Percentiles rank a stretch among this genome's conserved stretches.
Conservation (phyloP, 2,329 filamentous ascomycete species). For the Venturiaceae sp. region DNA sequence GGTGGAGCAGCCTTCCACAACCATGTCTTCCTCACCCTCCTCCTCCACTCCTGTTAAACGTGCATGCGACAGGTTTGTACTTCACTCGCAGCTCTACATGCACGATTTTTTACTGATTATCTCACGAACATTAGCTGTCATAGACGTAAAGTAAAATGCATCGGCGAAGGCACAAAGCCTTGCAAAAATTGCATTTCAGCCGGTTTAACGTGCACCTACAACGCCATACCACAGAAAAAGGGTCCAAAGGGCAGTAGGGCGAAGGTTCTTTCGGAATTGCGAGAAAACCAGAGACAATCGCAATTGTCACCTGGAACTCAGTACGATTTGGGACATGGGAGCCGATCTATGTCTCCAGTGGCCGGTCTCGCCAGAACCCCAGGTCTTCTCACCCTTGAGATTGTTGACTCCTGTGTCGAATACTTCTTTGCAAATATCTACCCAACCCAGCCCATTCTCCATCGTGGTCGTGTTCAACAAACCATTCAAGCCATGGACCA, state of each 20-base stretch:
- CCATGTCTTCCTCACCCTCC: slow-evolving; percentile 7
- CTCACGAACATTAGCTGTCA: slow-evolving; percentile 29
- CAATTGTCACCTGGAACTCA: slow-evolving; percentile 32
- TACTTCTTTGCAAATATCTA: slow-evolving; percentile 54
- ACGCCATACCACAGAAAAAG: slow-evolving; percentile 54
- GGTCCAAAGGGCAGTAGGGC: slow-evolving; percentile 54
- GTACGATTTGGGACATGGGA: slow-evolving; percentile 14
- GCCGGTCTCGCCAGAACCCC: slow-evolving; percentile 35
- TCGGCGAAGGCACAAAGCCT: slow-evolving; percentile 39
- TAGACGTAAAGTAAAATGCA: slow-evolving; percentile 41
- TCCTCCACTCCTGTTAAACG: slow-evolving; percentile 27
- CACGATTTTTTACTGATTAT: background rate
- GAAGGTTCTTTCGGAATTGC: slow-evolving; percentile 53
- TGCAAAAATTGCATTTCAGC: slow-evolving; percentile 53
- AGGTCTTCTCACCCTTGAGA: slow-evolving; percentile 38
- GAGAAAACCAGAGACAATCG: slow-evolving; percentile 39
- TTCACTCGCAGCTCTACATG: slow-evolving; percentile 9
- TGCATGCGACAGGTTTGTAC: slow-evolving; percentile 32
- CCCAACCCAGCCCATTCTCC: slow-evolving; percentile 53
- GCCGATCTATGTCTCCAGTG: slow-evolving; percentile 21
- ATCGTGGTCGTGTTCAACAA: slow-evolving; percentile 41
- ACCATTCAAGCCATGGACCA: slow-evolving; percentile 42
- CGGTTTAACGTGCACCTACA: slow-evolving; percentile 52
- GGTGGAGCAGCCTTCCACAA: background rate
- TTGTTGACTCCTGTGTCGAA: slow-evolving; percentile 46